Evolutionary conservation across 1,139 yeast species (phyloP).

Genomic region (Saccharomycopsis phalli): DNA sequence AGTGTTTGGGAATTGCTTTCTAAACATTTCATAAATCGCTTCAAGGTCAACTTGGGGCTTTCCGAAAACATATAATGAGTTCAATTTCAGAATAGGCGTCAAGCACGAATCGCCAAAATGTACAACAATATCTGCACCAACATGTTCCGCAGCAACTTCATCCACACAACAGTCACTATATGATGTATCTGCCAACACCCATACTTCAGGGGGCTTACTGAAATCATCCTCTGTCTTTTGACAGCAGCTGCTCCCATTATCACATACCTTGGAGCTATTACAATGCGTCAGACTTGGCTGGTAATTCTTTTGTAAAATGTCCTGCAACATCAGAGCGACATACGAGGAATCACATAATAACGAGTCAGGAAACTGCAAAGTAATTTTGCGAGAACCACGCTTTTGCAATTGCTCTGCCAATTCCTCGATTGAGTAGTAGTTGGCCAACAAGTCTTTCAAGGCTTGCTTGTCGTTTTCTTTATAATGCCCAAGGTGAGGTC

Average conservation of each 20-base stretch:
- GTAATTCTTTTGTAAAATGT: constrained; percentile 17
- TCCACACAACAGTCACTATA: constrained; percentile 95
- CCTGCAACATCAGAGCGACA: constrained; percentile 45
- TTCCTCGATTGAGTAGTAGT: constrained; percentile 46
- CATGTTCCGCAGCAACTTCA: constrained; percentile 95
- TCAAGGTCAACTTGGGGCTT: constrained; percentile 42
- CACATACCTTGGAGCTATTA: neutral
- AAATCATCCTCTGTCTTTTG: constrained; percentile 23
- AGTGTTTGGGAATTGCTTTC: constrained; percentile 29
- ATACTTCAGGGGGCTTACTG: constrained; percentile 31
- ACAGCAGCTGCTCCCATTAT: neutral
- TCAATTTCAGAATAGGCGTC: constrained; percentile 63
- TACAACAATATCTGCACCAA: constrained; percentile 71
- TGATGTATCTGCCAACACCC: constrained; percentile 90
- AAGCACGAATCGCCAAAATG: constrained; percentile 96
- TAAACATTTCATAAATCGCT: constrained; percentile 31
- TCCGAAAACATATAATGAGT: constrained; percentile 73
- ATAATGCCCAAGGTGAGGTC: constrained; percentile 31
- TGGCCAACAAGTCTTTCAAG: constrained; percentile 30
- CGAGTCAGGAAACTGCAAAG: constrained; percentile 85
- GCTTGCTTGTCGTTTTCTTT: constrained; percentile 25
- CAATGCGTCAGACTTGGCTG: neutral
- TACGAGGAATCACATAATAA: constrained; percentile 72
- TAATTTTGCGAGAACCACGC: constrained; percentile 40
- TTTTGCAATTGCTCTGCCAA: constrained; percentile 33